Evolutionary conservation across 495 filamentous ascomycete genomes (phyloP).

Genomic region (Trichoderma virens): DNA sequence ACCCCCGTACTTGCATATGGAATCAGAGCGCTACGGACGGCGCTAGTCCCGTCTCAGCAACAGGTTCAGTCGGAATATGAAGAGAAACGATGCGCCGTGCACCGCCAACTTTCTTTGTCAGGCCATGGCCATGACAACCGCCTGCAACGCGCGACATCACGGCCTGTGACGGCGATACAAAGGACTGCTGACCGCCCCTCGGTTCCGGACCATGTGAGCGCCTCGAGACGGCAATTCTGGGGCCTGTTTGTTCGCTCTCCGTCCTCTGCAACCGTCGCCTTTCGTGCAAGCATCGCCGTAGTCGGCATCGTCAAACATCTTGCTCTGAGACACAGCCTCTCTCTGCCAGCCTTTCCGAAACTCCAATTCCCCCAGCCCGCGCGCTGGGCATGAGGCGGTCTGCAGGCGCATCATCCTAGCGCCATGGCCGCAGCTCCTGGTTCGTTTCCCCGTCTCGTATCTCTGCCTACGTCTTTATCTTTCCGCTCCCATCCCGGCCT

Average conservation of each 20-base stretch:
- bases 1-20: neutral
- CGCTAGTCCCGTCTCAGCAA: neutral
- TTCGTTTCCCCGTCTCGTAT: neutral
- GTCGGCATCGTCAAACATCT: neutral
- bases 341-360: neutral
- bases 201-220: constrained; percentile 1
- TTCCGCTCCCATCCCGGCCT: neutral
- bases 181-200: neutral
- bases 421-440: constrained; percentile 3
- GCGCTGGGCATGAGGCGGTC: constrained; percentile 6
- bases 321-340: too few relatives aligned
- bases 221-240: neutral
- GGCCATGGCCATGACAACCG: constrained; percentile 1
- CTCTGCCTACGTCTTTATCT: neutral
- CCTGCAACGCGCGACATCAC: neutral
- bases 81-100: constrained; percentile 6
- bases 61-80: neutral
- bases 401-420: constrained; percentile 1
- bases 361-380: neutral
- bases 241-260: neutral
- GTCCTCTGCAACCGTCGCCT: neutral
- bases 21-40: neutral
- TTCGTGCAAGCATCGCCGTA: neutral
- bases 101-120: neutral
- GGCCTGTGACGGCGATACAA: neutral